Percentiles rank a stretch among this genome's conserved stretches.
phyloP scores from a whole-genome alignment of 768 basidiomycete species.

The Tulasnella sp. region DNA sequence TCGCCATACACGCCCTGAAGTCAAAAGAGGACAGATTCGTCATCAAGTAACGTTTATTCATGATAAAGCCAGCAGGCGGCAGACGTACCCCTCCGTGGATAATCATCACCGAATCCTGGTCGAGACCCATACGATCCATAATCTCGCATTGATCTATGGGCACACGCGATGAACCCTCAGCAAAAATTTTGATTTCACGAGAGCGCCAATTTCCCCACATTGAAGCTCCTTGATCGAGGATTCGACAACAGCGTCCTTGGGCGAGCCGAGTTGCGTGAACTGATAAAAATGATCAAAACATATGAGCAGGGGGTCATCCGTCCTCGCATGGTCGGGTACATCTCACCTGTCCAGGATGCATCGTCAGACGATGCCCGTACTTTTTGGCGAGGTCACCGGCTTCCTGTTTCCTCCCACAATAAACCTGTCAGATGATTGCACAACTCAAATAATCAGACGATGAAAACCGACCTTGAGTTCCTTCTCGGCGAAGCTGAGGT shows the following conservation, averaged over 20 bases:
- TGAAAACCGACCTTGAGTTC: slow-evolving; percentile 33
- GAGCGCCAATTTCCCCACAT: slow-evolving; percentile 28
- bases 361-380: slow-evolving; percentile 68
- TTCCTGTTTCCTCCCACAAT: slow-evolving; percentile 20
- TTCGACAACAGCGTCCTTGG: slow-evolving; percentile 58
- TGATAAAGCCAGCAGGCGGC: neutral
- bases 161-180: too few relatives aligned
- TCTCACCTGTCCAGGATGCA: slow-evolving; percentile 82
- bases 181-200: too few relatives aligned
- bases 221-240: slow-evolving; percentile 68
- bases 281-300: too few relatives aligned
- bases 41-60: neutral
- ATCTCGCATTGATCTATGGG: slow-evolving; percentile 66
- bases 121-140: slow-evolving; percentile 73
- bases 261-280: slow-evolving; percentile 56
- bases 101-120: slow-evolving; percentile 78
- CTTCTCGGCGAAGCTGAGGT: slow-evolving; percentile 57
- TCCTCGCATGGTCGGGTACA: slow-evolving; percentile 30
- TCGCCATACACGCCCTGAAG: slow-evolving; percentile 74
- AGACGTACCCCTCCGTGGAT: slow-evolving; percentile 45
- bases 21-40: slow-evolving; percentile 29
- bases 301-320: too few relatives aligned
- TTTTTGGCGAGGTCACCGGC: slow-evolving; percentile 57
- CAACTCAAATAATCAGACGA: neutral
- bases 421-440: neutral